Evolutionary conservation across 106 monocot genomes (phyloP).

Genomic region (Dendrobium officinale): DNA sequence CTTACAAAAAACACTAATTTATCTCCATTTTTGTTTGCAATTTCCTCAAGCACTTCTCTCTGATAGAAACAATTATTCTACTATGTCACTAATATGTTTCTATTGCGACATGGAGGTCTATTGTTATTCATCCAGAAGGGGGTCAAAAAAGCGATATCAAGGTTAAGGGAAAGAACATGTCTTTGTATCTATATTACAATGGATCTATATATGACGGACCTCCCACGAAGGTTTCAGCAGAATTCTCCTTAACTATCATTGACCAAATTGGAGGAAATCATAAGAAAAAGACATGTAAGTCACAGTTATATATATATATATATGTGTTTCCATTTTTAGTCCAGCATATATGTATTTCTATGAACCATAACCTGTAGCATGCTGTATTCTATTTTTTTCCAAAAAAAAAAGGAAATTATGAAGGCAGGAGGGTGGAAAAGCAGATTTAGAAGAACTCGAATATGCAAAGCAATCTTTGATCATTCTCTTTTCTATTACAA

Average conservation of each 20-base stretch:
- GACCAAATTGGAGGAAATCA: conserved; percentile 10
- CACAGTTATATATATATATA: not conserved
- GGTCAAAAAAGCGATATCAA: not conserved
- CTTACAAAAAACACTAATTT: not conserved
- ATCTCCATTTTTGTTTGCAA: not conserved
- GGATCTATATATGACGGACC: not conserved
- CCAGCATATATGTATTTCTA: too few relatives aligned
- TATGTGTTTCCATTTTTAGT: too few relatives aligned
- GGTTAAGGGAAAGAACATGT: not conserved
- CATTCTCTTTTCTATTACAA: too few relatives aligned
- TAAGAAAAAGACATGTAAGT: conserved; percentile 8
- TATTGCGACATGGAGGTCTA: not conserved
- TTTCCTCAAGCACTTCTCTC: too few relatives aligned
- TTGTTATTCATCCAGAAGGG: conserved; percentile 1
- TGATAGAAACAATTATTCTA: too few relatives aligned
- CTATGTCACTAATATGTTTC: not conserved
- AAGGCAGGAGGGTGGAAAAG: too few relatives aligned
- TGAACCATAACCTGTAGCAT: too few relatives aligned
- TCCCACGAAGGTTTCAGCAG: conserved; percentile 4
- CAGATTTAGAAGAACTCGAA: too few relatives aligned
- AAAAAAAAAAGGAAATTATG: too few relatives aligned
- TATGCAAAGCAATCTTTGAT: too few relatives aligned
- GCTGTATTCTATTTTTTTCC: too few relatives aligned
- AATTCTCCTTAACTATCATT: conserved; percentile 7
- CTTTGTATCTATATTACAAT: not conserved